A percentile compares a stretch with the other conserved stretches of the same genome.
Evolutionary conservation across 495 filamentous ascomycete species (phyloP).

Genomic region (Hypoxylon lienhwacheense): DNA sequence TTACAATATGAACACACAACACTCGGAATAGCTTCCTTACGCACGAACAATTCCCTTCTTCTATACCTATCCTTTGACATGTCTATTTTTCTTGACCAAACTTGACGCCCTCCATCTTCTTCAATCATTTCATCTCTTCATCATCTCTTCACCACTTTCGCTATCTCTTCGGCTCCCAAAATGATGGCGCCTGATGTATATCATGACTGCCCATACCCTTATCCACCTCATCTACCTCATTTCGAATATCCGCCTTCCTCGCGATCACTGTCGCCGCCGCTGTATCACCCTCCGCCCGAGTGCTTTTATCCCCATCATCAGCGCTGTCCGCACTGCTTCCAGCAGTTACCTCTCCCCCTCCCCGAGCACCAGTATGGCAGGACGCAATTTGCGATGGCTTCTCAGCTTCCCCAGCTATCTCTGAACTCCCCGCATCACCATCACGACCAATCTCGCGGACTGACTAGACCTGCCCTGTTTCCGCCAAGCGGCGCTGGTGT

Average conservation of each 20-base stretch:
- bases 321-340: not conserved
- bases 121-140: not conserved
- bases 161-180: not conserved
- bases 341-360: not conserved
- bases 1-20: not conserved
- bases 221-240: not conserved
- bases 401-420: not conserved
- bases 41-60: too few relatives aligned
- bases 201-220: constrained; percentile 8
- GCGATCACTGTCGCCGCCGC: not conserved
- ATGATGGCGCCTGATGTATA: not conserved
- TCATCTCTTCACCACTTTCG: not conserved
- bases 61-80: too few relatives aligned
- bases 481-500: not conserved
- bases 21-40: constrained; percentile 4
- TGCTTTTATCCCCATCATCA: not conserved
- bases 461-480: not conserved
- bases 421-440: not conserved
- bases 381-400: not conserved
- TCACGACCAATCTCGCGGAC: constrained; percentile 7
- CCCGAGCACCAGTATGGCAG: not conserved
- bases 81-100: constrained; percentile 1
- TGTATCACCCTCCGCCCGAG: not conserved
- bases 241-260: not conserved
- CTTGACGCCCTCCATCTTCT: not conserved